Evolutionary conservation across 2,329 filamentous ascomycete genomes (phyloP).

Genomic region (Ceratocystis destructans): DNA sequence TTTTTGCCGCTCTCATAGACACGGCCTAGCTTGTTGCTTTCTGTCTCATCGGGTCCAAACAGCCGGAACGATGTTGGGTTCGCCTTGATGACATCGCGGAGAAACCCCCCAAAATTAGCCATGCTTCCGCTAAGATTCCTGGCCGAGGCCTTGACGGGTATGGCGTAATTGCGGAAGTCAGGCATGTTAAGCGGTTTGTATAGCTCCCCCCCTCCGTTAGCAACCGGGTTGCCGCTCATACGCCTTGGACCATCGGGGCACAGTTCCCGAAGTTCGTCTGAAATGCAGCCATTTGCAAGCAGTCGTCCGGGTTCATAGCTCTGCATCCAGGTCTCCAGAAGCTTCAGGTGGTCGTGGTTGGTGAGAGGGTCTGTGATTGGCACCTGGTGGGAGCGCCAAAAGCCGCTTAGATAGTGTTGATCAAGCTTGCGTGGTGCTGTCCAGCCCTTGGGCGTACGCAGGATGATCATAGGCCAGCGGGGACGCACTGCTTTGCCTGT

Average conservation of each 20-base stretch:
- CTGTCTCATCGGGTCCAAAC: slow-evolving; percentile 67
- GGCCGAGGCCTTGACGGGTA: slow-evolving; percentile 48
- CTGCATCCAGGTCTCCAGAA: slow-evolving; percentile 64
- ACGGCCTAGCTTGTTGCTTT: slow-evolving; percentile 61
- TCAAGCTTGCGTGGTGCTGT: slow-evolving; percentile 59
- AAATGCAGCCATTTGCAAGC: slow-evolving; percentile 52
- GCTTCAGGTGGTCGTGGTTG: slow-evolving; percentile 51
- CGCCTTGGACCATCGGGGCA: slow-evolving; percentile 51
- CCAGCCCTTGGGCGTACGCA: slow-evolving; percentile 70
- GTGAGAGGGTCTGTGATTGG: slow-evolving; percentile 56
- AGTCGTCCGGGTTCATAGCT: slow-evolving; percentile 60
- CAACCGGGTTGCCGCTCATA: slow-evolving; percentile 66
- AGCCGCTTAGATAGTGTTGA: slow-evolving; percentile 58
- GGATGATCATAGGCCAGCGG: slow-evolving; percentile 65
- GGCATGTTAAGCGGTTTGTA: slow-evolving; percentile 55
- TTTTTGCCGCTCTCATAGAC: slow-evolving; percentile 66
- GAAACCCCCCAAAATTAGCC: slow-evolving; percentile 52
- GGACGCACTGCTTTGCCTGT: slow-evolving; percentile 56
- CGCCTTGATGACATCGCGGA: slow-evolving; percentile 51
- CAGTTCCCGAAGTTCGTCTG: slow-evolving; percentile 47
- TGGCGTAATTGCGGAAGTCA: slow-evolving; percentile 54
- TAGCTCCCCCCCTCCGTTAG: slow-evolving; percentile 52
- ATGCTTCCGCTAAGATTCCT: slow-evolving; percentile 48
- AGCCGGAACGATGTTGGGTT: slow-evolving; percentile 59
- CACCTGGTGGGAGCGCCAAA: slow-evolving; percentile 66